A percentile compares a stretch with the other conserved stretches of the same genome.
Evolutionary conservation across 2,329 filamentous ascomycete species (phyloP).

Genomic region (Dendrostoma leiphaemia): DNA sequence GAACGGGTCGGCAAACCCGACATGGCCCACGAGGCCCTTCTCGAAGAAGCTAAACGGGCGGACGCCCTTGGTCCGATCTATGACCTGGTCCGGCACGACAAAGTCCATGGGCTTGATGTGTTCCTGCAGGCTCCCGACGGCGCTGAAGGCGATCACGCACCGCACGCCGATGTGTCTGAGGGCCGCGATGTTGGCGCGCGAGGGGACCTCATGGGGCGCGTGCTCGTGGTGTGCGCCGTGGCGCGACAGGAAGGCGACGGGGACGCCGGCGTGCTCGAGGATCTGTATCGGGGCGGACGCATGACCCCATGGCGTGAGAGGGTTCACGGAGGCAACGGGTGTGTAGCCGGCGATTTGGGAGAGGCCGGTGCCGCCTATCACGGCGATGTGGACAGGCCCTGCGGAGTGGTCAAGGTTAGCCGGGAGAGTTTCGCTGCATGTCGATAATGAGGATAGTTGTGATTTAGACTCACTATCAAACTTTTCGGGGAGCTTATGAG

Average conservation of each 20-base stretch:
- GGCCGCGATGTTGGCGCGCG: constrained; percentile 97
- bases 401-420: constrained; percentile 9
- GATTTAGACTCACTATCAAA: constrained; percentile 51
- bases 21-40: constrained; percentile 85
- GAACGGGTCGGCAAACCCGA: constrained; percentile 95
- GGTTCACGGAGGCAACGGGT: constrained; percentile 74
- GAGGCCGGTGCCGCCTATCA: constrained; percentile 92
- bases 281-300: constrained; percentile 78
- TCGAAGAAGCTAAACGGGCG: constrained; percentile 96
- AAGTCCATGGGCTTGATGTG: constrained; percentile 95
- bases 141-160: constrained; percentile 89
- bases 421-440: constrained; percentile 1
- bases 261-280: constrained; percentile 78
- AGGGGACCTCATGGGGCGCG: constrained; percentile 92
- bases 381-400: constrained; percentile 78
- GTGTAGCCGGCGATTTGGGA: constrained; percentile 83
- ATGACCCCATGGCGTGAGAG: constrained; percentile 83
- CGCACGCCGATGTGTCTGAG: constrained; percentile 85
- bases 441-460: background rate
- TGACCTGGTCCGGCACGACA: constrained; percentile 92
- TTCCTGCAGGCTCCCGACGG: constrained; percentile 89
- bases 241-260: constrained; percentile 90
- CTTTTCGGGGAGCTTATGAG: constrained; percentile 52
- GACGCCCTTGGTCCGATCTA: constrained; percentile 94
- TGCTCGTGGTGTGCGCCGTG: constrained; percentile 87